Conservation (phyloP, 148 eudicot species). For the Camellia lanceoleosa region DNA sequence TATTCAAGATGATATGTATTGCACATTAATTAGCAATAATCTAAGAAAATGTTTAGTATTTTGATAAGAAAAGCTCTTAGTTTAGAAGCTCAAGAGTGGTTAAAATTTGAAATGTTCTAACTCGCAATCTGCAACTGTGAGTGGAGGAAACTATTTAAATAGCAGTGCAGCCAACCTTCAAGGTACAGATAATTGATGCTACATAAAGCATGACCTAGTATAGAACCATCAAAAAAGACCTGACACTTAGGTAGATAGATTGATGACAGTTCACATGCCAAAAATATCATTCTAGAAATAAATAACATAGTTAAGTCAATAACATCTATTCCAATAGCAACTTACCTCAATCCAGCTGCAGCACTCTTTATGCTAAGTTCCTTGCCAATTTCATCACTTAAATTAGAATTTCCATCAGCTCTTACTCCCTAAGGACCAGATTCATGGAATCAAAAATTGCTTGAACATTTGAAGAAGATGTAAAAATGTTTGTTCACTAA, state of each 20-base stretch:
- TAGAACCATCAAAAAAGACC: neutral
- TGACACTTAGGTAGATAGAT: neutral
- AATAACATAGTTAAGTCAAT: neutral
- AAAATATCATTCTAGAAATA: neutral
- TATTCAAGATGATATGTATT: neutral
- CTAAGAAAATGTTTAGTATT: neutral
- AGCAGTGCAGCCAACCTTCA: neutral
- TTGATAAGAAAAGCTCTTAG: neutral
- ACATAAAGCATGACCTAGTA: neutral
- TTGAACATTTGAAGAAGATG: neutral
- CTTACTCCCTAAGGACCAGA: conserved; percentile 61
- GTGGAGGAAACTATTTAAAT: neutral
- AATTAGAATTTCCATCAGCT: conserved; percentile 61
- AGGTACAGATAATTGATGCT: neutral
- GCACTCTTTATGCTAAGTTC: conserved; percentile 77
- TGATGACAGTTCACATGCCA: neutral
- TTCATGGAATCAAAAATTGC: conserved; percentile 12
- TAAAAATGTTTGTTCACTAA: neutral
- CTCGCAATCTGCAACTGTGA: neutral
- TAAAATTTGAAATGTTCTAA: neutral
- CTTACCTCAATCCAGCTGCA: conserved; percentile 80
- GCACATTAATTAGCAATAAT: neutral
- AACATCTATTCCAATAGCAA: conserved; percentile 6
- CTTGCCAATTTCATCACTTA: conserved; percentile 73
- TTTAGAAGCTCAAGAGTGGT: neutral